Base-by-base conservation (phyloP, 768 basidiomycete genomes). In the Naganishia randhawae region DNA sequence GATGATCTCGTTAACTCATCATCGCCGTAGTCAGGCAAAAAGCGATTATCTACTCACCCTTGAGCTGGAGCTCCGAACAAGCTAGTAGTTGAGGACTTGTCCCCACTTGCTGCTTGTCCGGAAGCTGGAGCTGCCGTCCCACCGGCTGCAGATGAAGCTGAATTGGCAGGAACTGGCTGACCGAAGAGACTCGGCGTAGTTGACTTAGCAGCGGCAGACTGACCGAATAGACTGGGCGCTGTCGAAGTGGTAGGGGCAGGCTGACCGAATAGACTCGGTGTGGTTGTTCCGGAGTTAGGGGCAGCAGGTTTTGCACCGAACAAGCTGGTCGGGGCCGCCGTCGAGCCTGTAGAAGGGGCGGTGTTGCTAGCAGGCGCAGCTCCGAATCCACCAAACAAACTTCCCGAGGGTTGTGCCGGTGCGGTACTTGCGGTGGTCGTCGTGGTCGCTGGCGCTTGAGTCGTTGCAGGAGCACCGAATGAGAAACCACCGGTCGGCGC, bases 301-400 rank as follows among this genome's bases (percentile, higher is more conserved):
- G 22, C 19, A 42, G 42, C 42, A 19, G 42, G 45, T 48, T 48
- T 48, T 39, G 37, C 37, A 16, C 45, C 45, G 19, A 48, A 48
- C 19, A 48, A 48, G 45, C 45, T 22, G 45, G 25, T n/a, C 7
- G 45, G 19, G 19, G 45, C n/a, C 13, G 45, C 45, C 7, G 45
- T 48, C 11, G 14, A 22, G 19, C 45, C 45, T 48, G 45, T 48
- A n/a, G n/a, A 17, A n/a, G 45, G 19, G 6, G 45, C 3, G 45
- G 45, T 13, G n/a, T 48, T 48, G n/a, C n/a, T 22, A 11, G 45
- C 19, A 48, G 48, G n/a, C 14, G 63, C 17, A 5, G 31, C 31
- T 37, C 65, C 65, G 29, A 66, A 66, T 17, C 65, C 65, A 42
- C 65, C 65, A 29, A 66, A 66, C n/a, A 66, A 31, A 1, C 51